These are phyloP conservation scores for Aquilaria agallochum DNA, from an alignment of 441 rosid genomes.

Conservation along the genomic window DNA sequence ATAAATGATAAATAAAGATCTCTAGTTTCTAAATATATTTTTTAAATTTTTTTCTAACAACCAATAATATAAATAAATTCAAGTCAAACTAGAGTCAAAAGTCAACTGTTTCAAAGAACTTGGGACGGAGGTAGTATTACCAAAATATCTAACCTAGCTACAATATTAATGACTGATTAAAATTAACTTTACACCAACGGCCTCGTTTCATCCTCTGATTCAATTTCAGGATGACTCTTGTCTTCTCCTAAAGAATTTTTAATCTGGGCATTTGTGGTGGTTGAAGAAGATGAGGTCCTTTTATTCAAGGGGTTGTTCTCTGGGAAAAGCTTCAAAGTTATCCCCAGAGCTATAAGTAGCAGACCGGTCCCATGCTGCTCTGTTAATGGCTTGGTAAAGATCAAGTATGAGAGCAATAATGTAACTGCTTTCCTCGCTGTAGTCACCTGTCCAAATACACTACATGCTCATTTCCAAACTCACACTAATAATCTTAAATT, in stretches of 20 bases:
- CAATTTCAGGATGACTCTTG: conserved; percentile 3
- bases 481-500: background rate
- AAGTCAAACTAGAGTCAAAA: no score
- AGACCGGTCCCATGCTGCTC: conserved; percentile 80
- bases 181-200: conserved; percentile 22
- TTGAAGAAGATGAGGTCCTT: conserved; percentile 11
- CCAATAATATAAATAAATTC: no score
- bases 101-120: no score
- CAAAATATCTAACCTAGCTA: background rate
- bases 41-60: no score
- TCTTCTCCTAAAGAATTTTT: conserved; percentile 6
- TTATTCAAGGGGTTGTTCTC: conserved; percentile 35
- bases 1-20: no score
- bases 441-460: conserved; percentile 43
- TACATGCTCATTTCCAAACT: no score
- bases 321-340: conserved; percentile 66
- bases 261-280: background rate
- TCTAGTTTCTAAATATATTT: no score
- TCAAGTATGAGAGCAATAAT: conserved; percentile 65
- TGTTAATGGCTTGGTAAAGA: conserved; percentile 82
- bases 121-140: no score
- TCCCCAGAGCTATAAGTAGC: conserved; percentile 70
- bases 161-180: background rate
- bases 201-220: conserved; percentile 28
- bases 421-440: conserved; percentile 94